Evolutionary conservation across 139 green algal genomes (phyloP).

Genomic region (Chlamydomonas incerta): DNA sequence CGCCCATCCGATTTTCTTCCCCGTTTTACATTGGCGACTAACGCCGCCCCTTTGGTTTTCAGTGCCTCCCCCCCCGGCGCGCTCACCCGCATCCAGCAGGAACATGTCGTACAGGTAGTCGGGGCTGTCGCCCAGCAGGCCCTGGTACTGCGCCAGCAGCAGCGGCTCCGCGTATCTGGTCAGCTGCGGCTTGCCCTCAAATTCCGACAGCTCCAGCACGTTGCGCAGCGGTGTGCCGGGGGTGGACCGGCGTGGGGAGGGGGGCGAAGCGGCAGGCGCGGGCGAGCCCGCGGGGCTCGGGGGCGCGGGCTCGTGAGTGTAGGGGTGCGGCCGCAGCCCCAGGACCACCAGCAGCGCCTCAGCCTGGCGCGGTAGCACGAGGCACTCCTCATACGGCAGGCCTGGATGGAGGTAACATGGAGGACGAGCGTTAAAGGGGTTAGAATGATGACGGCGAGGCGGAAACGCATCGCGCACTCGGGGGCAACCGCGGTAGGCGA

Average conservation of each 20-base stretch:
- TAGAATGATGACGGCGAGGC: not conserved
- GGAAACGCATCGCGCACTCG: too few relatives aligned
- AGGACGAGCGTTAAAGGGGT: too few relatives aligned
- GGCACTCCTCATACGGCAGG: slow-evolving; percentile 11
- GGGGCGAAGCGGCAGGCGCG: not conserved
- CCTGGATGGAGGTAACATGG: not conserved
- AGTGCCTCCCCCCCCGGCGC: too few relatives aligned
- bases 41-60: too few relatives aligned
- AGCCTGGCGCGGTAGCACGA: slow-evolving; percentile 32
- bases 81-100: not conserved
- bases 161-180: not conserved
- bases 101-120: slow-evolving; percentile 36
- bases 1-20: too few relatives aligned
- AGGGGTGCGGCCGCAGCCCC: not conserved
- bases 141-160: slow-evolving; percentile 25
- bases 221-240: not conserved
- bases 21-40: too few relatives aligned
- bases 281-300: not conserved
- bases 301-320: not conserved
- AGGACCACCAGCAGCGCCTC: slow-evolving; percentile 15
- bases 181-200: not conserved
- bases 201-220: not conserved
- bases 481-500: too few relatives aligned
- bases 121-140: not conserved
- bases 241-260: not conserved